phyloP scores from a whole-genome alignment of 2,329 filamentous ascomycete species.

The Cryphonectria carpinicola region DNA sequence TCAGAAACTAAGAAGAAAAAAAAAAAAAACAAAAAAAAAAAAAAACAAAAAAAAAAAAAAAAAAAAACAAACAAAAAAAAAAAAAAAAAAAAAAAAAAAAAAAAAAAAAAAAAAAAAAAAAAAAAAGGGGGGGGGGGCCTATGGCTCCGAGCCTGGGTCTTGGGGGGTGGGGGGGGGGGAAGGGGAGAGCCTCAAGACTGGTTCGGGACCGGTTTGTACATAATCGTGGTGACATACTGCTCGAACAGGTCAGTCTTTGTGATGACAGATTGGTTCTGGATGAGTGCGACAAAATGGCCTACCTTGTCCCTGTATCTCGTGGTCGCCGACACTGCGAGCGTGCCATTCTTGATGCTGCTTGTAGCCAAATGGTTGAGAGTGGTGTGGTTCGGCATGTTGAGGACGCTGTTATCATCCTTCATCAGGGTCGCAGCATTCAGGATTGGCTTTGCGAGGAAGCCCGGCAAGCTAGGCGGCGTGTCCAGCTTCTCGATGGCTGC shows the following conservation, averaged over 20 bases:
- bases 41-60: too few relatives aligned
- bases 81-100: too few relatives aligned
- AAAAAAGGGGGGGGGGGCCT: constrained; percentile 12
- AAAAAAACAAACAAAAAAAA: too few relatives aligned
- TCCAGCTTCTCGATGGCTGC: constrained; percentile 78
- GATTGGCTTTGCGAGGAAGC: constrained; percentile 93
- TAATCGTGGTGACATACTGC: constrained; percentile 95
- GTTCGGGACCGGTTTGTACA: constrained; percentile 77
- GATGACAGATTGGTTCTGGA: not conserved
- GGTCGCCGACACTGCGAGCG: constrained; percentile 92
- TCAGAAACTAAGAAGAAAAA: too few relatives aligned
- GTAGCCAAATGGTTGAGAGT: constrained; percentile 96
- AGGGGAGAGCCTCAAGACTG: constrained; percentile 12
- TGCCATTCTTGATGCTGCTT: constrained; percentile 96
- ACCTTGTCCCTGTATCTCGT: constrained; percentile 98
- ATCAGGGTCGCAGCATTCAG: constrained; percentile 88
- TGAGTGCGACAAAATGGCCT: constrained; percentile 32
- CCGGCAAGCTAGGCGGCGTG: constrained; percentile 80
- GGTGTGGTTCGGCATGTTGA: constrained; percentile 96
- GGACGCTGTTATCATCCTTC: constrained; percentile 97
- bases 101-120: constrained; percentile 21
- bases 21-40: too few relatives aligned
- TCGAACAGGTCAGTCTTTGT: constrained; percentile 30
- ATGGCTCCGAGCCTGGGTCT: not conserved
- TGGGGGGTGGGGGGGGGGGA: not conserved